Evolutionary conservation across 176 grass and related monocot genomes (phyloP), one percentile per base, ranked within the genome.

Genomic region (Oryza glaberrima): DNA sequence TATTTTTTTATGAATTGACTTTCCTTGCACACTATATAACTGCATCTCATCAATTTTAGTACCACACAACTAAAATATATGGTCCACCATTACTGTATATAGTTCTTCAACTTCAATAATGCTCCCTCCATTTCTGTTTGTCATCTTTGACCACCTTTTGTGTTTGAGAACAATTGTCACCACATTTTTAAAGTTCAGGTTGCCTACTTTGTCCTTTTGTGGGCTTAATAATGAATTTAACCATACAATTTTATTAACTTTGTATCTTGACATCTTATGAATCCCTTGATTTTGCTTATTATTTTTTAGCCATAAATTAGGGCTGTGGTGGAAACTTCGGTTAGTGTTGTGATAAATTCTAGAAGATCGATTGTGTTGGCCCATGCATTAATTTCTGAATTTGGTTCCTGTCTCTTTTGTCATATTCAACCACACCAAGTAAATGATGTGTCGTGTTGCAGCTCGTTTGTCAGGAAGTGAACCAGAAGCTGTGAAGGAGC

Each of bases 381-480:
- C 8, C 38, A n/a, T 63, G 26, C 6, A 63, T 73, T 82, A 9
- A 26, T 26, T 68, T 66, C 22, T 52, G 20, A 73, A 43, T 78
- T 51, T 4, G n/a, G 34, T 51, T 77, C 47, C 9, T 75, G 10
- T 70, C 26, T 41, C 49, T 86, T 78, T 65, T 12, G 38, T n/a
- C 1, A 4, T 36, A 77, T 75, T 70, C 51, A 28, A 83, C 40
- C 70, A 69, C 26, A 68, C 88, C 83, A 32, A 80, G 77, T 22
- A 69, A 69, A 52, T 80, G 20, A 46, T 67, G 10, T 84, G 4
- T 51, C 7, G 72, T 86, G 43, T 78, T 86, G 76, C 90, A 99
- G 96, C 96, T 73, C 83, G 83, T 26, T 88, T 94, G 60, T 96
- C 96, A 76, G 96, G 96, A 75, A 89, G 77, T 64, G 82, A 93